Evolutionary conservation across 345 rosid species (phyloP).

Genomic region (Eutrema yunnanense): DNA sequence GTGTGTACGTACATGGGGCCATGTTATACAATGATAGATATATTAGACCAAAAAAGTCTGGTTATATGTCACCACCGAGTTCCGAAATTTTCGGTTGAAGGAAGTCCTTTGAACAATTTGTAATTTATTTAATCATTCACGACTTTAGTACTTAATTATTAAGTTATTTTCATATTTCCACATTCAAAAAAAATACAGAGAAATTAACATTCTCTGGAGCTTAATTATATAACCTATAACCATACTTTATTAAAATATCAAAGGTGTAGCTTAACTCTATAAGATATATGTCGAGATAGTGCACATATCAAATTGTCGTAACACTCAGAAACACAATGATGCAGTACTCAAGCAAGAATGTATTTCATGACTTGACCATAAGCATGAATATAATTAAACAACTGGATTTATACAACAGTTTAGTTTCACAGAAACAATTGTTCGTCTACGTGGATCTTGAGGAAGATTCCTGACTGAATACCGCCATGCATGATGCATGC

Average conservation of each 20-base stretch:
- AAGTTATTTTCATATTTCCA: no score
- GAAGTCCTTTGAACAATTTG: neutral
- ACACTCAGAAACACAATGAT: neutral
- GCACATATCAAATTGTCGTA: neutral
- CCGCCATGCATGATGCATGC: neutral
- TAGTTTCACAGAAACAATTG: neutral
- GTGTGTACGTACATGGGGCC: neutral
- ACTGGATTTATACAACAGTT: neutral
- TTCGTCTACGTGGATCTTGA: neutral
- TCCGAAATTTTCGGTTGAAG: conserved; percentile 15
- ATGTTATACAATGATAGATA: neutral
- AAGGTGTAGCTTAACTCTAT: no score
- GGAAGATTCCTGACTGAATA: neutral
- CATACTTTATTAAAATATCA: no score
- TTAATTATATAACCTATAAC: no score
- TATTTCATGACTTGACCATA: neutral
- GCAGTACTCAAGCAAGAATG: neutral
- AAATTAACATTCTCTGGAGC: no score
- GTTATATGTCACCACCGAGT: neutral
- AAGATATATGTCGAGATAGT: no score
- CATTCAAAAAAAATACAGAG: no score
- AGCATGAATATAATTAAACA: neutral
- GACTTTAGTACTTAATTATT: no score
- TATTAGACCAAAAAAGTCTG: neutral
- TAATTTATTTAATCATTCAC: neutral